phyloP scores from a whole-genome alignment of 176 grass and related monocot genomes.

The Tillandsia leiboldiana region DNA sequence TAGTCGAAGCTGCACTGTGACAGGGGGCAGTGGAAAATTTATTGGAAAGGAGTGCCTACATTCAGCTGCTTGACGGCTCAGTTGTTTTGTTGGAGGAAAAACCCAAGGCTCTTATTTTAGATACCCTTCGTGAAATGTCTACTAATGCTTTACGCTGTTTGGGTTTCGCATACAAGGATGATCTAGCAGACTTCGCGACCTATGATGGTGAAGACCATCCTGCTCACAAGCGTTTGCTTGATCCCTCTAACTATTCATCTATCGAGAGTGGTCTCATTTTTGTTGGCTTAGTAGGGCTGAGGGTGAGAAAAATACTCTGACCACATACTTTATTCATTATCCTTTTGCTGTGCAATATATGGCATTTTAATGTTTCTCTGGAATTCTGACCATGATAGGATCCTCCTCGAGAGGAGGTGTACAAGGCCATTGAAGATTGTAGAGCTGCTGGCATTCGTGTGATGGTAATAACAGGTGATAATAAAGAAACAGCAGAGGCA shows the following conservation, averaged over 20 bases:
- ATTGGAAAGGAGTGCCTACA: constrained; percentile 63
- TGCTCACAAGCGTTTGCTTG: constrained; percentile 87
- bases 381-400: constrained; percentile 44
- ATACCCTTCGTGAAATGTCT: constrained; percentile 77
- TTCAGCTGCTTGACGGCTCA: constrained; percentile 82
- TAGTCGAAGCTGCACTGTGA: constrained; percentile 18
- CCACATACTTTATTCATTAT: background rate
- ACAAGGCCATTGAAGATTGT: constrained; percentile 89
- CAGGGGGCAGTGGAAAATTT: constrained; percentile 93
- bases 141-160: constrained; percentile 90
- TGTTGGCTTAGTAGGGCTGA: constrained; percentile 67
- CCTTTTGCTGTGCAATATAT: background rate
- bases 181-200: constrained; percentile 64
- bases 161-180: constrained; percentile 85
- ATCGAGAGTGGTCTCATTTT: constrained; percentile 82
- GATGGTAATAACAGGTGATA: constrained; percentile 98
- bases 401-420: constrained; percentile 94
- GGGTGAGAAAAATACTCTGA: constrained; percentile 36
- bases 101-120: constrained; percentile 43
- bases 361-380: background rate
- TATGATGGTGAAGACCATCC: constrained; percentile 93
- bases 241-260: constrained; percentile 75
- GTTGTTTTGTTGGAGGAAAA: constrained; percentile 60
- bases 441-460: constrained; percentile 88
- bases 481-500: constrained; percentile 98